phyloP scores from a whole-genome alignment of 225 moss, liverwort and hornwort genomes.

The Sphagnum contortum region DNA sequence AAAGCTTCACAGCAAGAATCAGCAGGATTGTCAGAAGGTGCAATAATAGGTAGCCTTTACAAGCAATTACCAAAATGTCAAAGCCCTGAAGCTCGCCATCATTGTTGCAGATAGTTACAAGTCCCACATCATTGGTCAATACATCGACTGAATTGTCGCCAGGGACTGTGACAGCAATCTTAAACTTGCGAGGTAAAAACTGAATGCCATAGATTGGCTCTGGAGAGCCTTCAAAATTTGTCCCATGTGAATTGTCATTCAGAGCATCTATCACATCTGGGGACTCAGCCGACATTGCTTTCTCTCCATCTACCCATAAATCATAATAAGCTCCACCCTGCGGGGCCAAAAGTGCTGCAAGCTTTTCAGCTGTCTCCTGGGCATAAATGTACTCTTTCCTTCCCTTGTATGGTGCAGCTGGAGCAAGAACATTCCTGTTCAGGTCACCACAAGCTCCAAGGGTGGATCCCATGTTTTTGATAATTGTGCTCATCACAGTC shows the following conservation, averaged over 20 bases:
- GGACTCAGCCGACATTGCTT: conserved; percentile 57
- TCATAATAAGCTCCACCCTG: conserved; percentile 95
- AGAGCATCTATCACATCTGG: conserved; percentile 72
- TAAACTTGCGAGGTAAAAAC: conserved; percentile 86
- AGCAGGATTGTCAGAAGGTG: no score
- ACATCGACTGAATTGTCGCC: conserved; percentile 87
- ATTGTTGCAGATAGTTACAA: conserved; percentile 64
- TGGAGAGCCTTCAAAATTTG: conserved; percentile 67
- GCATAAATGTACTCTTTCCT: conserved; percentile 68
- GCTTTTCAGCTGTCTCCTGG: conserved; percentile 72
- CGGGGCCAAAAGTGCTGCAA: conserved; percentile 67
- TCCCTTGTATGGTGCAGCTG: conserved; percentile 61
- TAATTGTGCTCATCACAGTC: conserved; percentile 74
- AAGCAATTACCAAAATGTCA: conserved; percentile 63
- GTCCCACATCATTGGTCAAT: conserved; percentile 75
- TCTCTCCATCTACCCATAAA: conserved; percentile 88
- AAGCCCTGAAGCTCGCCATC: conserved; percentile 74
- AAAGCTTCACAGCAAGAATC: no score
- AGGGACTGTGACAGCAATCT: conserved; percentile 88
- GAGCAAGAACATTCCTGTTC: conserved; percentile 86
- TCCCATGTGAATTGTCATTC: conserved; percentile 64
- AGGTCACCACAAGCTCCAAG: conserved; percentile 92
- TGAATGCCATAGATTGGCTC: conserved; percentile 83
- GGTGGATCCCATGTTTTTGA: conserved; percentile 75
- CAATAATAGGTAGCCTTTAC: no score